Evolutionary conservation across 2,329 filamentous ascomycete genomes (phyloP).

Genomic region (Talaromyces sp.): DNA sequence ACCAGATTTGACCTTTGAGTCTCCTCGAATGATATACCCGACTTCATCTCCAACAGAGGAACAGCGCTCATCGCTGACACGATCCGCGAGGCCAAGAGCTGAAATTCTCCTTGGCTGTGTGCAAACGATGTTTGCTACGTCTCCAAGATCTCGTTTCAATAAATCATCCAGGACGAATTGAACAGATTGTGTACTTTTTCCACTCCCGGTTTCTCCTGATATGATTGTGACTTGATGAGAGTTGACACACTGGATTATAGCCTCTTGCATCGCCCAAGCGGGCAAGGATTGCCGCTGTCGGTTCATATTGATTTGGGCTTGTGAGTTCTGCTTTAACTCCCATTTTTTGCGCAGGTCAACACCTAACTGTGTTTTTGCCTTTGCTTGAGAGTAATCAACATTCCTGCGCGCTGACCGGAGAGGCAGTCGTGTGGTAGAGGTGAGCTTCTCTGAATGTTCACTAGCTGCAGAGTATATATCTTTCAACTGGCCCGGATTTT

Average conservation of each 20-base stretch:
- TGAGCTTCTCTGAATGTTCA: slow-evolving; percentile 36
- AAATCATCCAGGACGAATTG: slow-evolving; percentile 94
- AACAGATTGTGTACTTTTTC: slow-evolving; percentile 94
- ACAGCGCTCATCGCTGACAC: slow-evolving; percentile 89
- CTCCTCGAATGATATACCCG: slow-evolving; percentile 86
- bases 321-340: slow-evolving; percentile 61
- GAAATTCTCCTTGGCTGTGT: slow-evolving; percentile 95
- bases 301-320: slow-evolving; percentile 71
- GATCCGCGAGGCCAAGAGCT: slow-evolving; percentile 86
- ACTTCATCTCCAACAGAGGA: slow-evolving; percentile 78
- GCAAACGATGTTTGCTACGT: slow-evolving; percentile 82
- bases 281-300: slow-evolving; percentile 69
- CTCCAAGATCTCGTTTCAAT: slow-evolving; percentile 70
- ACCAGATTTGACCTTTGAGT: slow-evolving; percentile 67
- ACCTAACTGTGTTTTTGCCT: slow-evolving; percentile 54
- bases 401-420: slow-evolving; percentile 36
- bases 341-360: slow-evolving; percentile 61
- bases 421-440: slow-evolving; percentile 24
- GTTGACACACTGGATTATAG: slow-evolving; percentile 71
- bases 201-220: slow-evolving; percentile 92
- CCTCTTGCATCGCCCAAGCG: slow-evolving; percentile 78
- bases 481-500: slow-evolving; percentile 75
- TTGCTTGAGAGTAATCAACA: slow-evolving; percentile 62
- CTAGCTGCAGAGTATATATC: slow-evolving; percentile 78
- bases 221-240: slow-evolving; percentile 89